Percentiles rank a stretch among this genome's conserved stretches.
Conservation (phyloP, 306 rosid genomes). For the Medicago lupulina region DNA sequence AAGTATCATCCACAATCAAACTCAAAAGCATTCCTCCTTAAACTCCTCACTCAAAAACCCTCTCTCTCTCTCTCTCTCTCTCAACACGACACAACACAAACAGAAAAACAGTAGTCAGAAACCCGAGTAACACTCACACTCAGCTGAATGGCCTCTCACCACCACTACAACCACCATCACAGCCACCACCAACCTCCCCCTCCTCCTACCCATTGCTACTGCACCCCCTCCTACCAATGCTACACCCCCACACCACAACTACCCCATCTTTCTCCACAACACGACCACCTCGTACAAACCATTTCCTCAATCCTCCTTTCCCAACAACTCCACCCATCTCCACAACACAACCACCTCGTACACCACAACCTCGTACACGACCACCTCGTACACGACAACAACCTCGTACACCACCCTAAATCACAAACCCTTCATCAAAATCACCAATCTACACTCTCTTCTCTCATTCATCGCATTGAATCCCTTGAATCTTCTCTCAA, state of each 20-base stretch:
- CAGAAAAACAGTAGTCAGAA: background rate
- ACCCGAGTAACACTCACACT: background rate
- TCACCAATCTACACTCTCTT: conserved; percentile 50
- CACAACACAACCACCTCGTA: too few species aligned
- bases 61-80: background rate
- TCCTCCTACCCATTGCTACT: conserved; percentile 47
- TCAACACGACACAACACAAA: background rate
- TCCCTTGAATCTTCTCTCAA: conserved; percentile 81
- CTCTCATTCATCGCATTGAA: conserved; percentile 76
- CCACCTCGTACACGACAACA: background rate
- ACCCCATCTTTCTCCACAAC: conserved; percentile 19
- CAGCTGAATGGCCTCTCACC: conserved; percentile 67
- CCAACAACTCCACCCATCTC: too few species aligned
- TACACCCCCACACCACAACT: conserved; percentile 43
- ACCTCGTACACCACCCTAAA: conserved; percentile 38
- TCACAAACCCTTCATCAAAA: conserved; percentile 38
- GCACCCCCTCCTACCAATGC: conserved; percentile 41
- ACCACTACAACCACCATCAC: conserved; percentile 42
- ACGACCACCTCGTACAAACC: conserved; percentile 52
- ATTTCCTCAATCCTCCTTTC: too few species aligned
- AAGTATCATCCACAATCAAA: background rate
- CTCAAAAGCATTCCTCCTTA: background rate
- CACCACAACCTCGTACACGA: background rate
- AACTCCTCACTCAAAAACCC: background rate
- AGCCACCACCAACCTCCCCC: conserved; percentile 34